Base-by-base conservation (phyloP, 1,284 basidiomycete genomes). In the Ceraceosorus bombacis region DNA sequence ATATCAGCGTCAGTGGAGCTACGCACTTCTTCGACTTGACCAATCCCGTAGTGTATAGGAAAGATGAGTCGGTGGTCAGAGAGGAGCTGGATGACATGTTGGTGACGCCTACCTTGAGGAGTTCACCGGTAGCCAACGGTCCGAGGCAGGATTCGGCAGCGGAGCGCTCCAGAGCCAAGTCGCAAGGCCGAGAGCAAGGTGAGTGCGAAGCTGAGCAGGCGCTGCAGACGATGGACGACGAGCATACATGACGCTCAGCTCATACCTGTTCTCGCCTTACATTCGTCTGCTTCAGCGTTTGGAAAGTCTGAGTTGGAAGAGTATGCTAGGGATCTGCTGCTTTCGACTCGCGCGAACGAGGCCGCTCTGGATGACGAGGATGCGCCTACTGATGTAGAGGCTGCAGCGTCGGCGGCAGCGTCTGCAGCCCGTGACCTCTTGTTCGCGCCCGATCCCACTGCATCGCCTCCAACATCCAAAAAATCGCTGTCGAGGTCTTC, bases 1-100 rank as follows among this genome's bases (percentile, higher is more conserved):
- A 90, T 66, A 87, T 92, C 6, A 61, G 64, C 63, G 71, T 77
- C 0, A 73, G 70, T 0, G 80, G 80, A 6, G 75, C 74, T 6
- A 57, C 72, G 17, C 74, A 78, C 0, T 79, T 77, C 57, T 80
- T 78, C 62, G 80, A 80, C 61, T 61, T 80, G 39, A 76, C 78
- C 39, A 80, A 80, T 51, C 80, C 80, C 0, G 71, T 80, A 60
- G 73, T 80, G 39, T 69, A 72, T 57, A 69, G 70, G 7, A 69
- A 71, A 8, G 74, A 79, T 57, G 74, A 78, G 51, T 74, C 77
- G 0, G 62, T 59, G 0, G 65, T 77, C 13, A 60, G 52, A 2
- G 39, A 51, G 5, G 60, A 61, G 9, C 49, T 43, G 36, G 50
- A 46, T 7, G 51, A 2, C 8, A 27, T 48, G n/a, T 8, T 41